A percentile compares a stretch with the other conserved stretches of the same genome.
These are phyloP conservation scores for Cyclotella choctawhatcheeana DNA, from an alignment of 108 stramenopile species.

Conservation along the genomic window DNA sequence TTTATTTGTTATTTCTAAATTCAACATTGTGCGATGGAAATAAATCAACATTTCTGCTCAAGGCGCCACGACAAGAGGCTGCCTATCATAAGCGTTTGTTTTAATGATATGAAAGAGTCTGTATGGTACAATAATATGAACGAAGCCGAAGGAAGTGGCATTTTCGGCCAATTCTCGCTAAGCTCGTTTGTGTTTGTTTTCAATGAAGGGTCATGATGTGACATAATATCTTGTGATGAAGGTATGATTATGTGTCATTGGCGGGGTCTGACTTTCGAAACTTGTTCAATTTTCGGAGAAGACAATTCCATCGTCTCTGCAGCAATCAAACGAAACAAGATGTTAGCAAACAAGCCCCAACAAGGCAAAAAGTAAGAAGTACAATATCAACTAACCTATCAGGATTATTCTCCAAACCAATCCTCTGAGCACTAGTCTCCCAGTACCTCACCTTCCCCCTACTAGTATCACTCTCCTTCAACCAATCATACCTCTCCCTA, in stretches of 20 bases:
- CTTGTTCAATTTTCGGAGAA: constrained; percentile 34
- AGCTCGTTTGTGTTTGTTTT: too few relatives aligned
- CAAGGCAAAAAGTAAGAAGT: neutral
- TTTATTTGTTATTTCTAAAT: too few relatives aligned
- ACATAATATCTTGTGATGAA: too few relatives aligned
- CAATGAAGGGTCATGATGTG: neutral
- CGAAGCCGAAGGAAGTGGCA: too few relatives aligned
- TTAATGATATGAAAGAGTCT: neutral
- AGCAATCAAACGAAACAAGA: neutral
- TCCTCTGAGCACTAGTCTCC: constrained; percentile 52
- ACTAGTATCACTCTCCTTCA: constrained; percentile 45
- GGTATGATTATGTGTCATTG: too few relatives aligned
- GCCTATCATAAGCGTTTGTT: neutral
- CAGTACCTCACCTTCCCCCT: constrained; percentile 56
- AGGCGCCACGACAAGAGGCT: neutral
- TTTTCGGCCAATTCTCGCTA: too few relatives aligned
- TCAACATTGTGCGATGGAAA: too few relatives aligned
- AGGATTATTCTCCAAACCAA: constrained; percentile 55
- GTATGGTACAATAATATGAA: neutral
- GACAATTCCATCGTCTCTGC: constrained; percentile 50
- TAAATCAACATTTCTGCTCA: neutral
- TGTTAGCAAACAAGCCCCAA: neutral
- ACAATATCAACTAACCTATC: constrained; percentile 25
- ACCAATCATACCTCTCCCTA: constrained; percentile 47
- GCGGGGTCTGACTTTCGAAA: too few relatives aligned